Evolutionary conservation across 495 filamentous ascomycete genomes (phyloP).

Genomic region (Gamarada debralockiae): DNA sequence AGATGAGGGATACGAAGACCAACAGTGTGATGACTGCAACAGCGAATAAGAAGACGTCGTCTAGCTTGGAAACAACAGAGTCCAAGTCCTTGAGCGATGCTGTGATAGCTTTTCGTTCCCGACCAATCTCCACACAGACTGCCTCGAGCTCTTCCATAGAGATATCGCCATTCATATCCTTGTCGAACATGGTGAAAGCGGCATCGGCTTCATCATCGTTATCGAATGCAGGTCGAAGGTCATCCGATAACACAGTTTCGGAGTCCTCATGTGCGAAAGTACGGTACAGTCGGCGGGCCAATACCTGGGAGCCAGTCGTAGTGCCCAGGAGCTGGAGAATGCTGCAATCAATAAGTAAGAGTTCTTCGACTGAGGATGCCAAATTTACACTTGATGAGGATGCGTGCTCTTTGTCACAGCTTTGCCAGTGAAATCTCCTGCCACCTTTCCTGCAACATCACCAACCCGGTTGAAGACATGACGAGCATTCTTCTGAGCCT

Average conservation of each 20-base stretch:
- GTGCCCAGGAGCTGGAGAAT: conserved; percentile 68
- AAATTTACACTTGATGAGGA: conserved; percentile 66
- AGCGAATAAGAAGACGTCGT: conserved; percentile 83
- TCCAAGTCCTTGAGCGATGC: conserved; percentile 93
- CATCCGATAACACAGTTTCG: conserved; percentile 71
- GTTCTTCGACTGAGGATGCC: conserved; percentile 3
- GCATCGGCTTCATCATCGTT: conserved; percentile 85
- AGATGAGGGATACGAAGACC: conserved; percentile 85
- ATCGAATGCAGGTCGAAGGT: conserved; percentile 77
- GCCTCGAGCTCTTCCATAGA: conserved; percentile 94
- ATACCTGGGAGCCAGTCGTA: conserved; percentile 73
- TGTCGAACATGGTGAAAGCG: conserved; percentile 91
- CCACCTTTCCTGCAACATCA: conserved; percentile 83
- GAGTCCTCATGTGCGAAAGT: conserved; percentile 74
- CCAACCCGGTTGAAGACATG: conserved; percentile 75
- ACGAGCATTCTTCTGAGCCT: conserved; percentile 65
- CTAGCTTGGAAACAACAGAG: conserved; percentile 89
- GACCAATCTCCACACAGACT: conserved; percentile 90
- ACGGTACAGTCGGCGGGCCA: conserved; percentile 88
- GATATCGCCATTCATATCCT: conserved; percentile 95
- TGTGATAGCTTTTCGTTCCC: conserved; percentile 92
- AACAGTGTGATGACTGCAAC: conserved; percentile 74
- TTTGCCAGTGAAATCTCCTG: conserved; percentile 91
- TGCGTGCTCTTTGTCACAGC: conserved; percentile 70
- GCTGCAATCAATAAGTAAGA: conserved; percentile 23